Conservation (phyloP, 208 protist genomes). For the Wallacemonas collosoma region DNA sequence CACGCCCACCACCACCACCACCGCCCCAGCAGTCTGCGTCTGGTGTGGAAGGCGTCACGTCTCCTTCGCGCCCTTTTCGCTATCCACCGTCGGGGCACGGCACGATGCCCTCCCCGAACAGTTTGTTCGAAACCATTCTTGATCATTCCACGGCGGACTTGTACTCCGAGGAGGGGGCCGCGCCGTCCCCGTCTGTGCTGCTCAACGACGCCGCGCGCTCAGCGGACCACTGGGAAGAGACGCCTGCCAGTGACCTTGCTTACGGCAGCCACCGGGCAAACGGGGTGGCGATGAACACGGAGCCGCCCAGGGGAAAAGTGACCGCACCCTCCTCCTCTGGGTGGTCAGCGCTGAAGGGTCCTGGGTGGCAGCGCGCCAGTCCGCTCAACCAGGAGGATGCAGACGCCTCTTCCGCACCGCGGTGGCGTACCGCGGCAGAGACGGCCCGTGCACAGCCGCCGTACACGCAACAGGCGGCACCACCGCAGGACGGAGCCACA, state of each 20-base stretch:
- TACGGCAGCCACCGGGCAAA: too few relatives aligned
- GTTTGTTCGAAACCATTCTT: conserved; percentile 14
- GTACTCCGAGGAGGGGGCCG: neutral
- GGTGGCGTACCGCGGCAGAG: neutral
- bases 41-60: neutral
- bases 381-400: neutral
- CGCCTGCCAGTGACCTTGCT: too few relatives aligned
- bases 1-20: conserved; percentile 4
- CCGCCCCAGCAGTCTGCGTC: neutral
- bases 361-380: conserved; percentile 6
- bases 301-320: too few relatives aligned
- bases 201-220: neutral
- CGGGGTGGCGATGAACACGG: too few relatives aligned
- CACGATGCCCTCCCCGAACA: neutral
- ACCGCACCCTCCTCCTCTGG: neutral
- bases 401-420: neutral
- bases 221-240: too few relatives aligned
- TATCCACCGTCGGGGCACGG: conserved; percentile 1
- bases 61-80: conserved; percentile 6
- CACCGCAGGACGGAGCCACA: too few relatives aligned
- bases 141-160: conserved; percentile 14
- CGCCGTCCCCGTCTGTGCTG: neutral
- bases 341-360: neutral
- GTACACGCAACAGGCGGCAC: too few relatives aligned
- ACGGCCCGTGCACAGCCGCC: neutral